Evolutionary conservation across 1,284 basidiomycete species (phyloP).

Genomic region (Trametes versicolor): DNA sequence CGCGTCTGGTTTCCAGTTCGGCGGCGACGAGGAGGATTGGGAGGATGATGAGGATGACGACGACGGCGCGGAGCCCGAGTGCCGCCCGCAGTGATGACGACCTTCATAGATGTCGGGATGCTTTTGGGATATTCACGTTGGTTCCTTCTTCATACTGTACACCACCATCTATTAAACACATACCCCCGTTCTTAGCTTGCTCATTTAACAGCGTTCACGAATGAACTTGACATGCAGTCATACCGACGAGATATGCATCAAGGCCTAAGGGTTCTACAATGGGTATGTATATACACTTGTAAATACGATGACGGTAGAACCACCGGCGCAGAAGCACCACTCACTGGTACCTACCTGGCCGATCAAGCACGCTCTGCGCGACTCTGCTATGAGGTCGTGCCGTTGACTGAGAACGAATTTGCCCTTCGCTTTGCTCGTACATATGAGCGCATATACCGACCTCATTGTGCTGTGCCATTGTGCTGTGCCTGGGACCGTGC

Average conservation of each 20-base stretch:
- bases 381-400: no score
- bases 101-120: slow-evolving; percentile 4
- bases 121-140: slow-evolving; percentile 14
- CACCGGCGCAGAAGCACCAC: no score
- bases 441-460: no score
- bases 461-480: background rate
- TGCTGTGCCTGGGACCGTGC: background rate
- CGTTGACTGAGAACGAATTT: no score
- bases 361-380: no score
- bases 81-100: slow-evolving; percentile 61
- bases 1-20: slow-evolving; percentile 74
- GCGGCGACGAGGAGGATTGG: slow-evolving; percentile 58
- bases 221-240: no score
- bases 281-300: no score
- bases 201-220: background rate
- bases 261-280: no score
- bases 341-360: no score
- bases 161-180: slow-evolving; percentile 22
- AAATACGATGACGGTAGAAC: no score
- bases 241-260: no score
- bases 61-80: slow-evolving; percentile 67
- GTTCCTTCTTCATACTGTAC: slow-evolving; percentile 20
- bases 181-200: slow-evolving; percentile 22
- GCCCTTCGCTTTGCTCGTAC: no score
- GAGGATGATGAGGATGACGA: slow-evolving; percentile 72